Evolutionary conservation across 2,329 filamentous ascomycete genomes (phyloP).

Genomic region (Lecanicillium sp.): DNA sequence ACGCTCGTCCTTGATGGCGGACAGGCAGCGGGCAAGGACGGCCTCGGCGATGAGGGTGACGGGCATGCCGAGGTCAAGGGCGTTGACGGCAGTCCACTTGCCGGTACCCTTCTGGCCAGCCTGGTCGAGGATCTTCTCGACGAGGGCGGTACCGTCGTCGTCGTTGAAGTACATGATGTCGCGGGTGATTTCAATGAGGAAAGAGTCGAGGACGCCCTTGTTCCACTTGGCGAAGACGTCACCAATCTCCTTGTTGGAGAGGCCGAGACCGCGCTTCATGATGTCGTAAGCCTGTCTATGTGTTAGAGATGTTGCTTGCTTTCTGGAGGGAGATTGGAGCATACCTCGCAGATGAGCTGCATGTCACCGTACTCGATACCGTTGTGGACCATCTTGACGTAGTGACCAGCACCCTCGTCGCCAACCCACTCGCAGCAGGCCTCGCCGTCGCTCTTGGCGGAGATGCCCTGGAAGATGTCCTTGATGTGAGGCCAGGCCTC

Average conservation of each 20-base stretch:
- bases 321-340: background rate
- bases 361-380: slow-evolving; percentile 99
- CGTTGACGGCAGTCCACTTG: slow-evolving; percentile 99
- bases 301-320: background rate
- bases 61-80: slow-evolving; percentile 95
- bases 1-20: slow-evolving; percentile 91
- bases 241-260: slow-evolving; percentile 89
- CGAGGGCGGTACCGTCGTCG: slow-evolving; percentile 80
- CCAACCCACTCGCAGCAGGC: slow-evolving; percentile 99
- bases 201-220: slow-evolving; percentile 95
- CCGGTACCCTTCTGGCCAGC: slow-evolving; percentile 99
- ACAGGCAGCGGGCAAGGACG: slow-evolving; percentile 91
- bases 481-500: slow-evolving; percentile 97
- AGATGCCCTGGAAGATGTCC: slow-evolving; percentile 96
- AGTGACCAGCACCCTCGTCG: slow-evolving; percentile 98
- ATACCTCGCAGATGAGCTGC: slow-evolving; percentile 98
- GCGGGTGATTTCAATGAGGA: slow-evolving; percentile 98
- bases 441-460: slow-evolving; percentile 95
- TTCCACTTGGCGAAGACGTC: slow-evolving; percentile 96
- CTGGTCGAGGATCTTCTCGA: slow-evolving; percentile 98
- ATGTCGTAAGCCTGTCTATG: slow-evolving; percentile 87
- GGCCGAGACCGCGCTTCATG: slow-evolving; percentile 93
- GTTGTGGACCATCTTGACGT: slow-evolving; percentile 99
- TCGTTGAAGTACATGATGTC: slow-evolving; percentile 99
- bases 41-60: slow-evolving; percentile 97